These are phyloP conservation scores for Nigrospora oryzae DNA, from an alignment of 2,329 filamentous ascomycete genomes.

Conservation along the genomic window DNA sequence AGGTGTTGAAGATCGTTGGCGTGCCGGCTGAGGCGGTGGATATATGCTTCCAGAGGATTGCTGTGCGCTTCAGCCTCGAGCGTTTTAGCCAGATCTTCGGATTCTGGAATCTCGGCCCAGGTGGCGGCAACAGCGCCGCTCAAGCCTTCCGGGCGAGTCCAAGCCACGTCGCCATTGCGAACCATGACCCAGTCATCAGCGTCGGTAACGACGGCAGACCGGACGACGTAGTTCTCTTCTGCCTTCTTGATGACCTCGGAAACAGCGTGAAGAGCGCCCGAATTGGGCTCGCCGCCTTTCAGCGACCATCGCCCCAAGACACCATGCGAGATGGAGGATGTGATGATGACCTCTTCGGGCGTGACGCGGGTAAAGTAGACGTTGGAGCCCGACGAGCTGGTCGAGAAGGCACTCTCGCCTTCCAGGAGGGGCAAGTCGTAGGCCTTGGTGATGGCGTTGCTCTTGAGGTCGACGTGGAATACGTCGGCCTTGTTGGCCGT, in stretches of 20 bases:
- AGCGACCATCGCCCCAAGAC: constrained; percentile 67
- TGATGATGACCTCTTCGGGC: constrained; percentile 61
- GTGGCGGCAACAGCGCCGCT: constrained; percentile 71
- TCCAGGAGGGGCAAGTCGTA: constrained; percentile 69
- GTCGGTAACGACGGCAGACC: constrained; percentile 62
- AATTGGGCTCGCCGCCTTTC: constrained; percentile 30
- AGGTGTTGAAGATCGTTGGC: constrained; percentile 68
- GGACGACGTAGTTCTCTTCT: constrained; percentile 62
- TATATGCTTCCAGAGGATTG: constrained; percentile 72
- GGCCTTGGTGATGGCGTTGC: constrained; percentile 60
- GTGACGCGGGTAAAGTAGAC: constrained; percentile 86
- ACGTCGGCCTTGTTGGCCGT: constrained; percentile 74
- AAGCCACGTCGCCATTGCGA: constrained; percentile 71
- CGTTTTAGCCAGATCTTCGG: constrained; percentile 68
- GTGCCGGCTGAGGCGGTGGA: constrained; percentile 80
- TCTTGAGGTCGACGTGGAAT: constrained; percentile 72
- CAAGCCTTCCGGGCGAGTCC: constrained; percentile 76
- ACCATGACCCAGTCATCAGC: constrained; percentile 74
- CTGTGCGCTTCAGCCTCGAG: constrained; percentile 81
- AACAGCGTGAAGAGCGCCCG: constrained; percentile 55
- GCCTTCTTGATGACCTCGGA: constrained; percentile 76
- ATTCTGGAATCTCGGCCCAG: constrained; percentile 70
- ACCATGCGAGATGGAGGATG: constrained; percentile 70
- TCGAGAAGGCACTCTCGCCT: constrained; percentile 68
- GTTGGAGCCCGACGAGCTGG: constrained; percentile 68